These are phyloP conservation scores for Geranomyces michiganensis DNA, from an alignment of 192 early-diverging fungal species.

Conservation along the genomic window DNA sequence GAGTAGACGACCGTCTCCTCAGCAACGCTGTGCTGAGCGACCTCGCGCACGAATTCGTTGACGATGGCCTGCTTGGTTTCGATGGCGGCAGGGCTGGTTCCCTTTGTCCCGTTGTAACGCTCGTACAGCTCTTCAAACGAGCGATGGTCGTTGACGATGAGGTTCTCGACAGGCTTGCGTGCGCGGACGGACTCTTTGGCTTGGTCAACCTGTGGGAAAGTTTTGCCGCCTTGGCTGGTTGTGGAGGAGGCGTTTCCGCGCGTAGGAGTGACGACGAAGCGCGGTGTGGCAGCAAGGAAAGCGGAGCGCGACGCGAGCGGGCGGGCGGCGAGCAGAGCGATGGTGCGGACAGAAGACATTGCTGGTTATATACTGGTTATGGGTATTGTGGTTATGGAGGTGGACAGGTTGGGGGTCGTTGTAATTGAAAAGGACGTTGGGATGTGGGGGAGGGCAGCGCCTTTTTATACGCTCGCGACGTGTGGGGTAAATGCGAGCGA, in stretches of 20 bases:
- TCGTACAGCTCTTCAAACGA: conserved; percentile 30
- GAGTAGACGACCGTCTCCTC: conserved; percentile 29
- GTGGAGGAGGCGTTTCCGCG: background rate
- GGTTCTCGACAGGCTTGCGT: conserved; percentile 4
- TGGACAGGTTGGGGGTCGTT: too few relatives aligned
- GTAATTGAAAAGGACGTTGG: too few relatives aligned
- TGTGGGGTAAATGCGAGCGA: too few relatives aligned
- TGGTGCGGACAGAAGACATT: too few relatives aligned
- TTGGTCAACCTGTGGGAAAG: conserved; percentile 7
- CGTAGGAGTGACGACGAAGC: too few relatives aligned
- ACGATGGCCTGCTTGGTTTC: conserved; percentile 20
- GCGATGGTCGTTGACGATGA: conserved; percentile 27
- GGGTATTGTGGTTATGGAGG: too few relatives aligned
- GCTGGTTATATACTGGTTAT: too few relatives aligned
- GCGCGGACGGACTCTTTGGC: conserved; percentile 5
- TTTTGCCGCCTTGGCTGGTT: conserved; percentile 4
- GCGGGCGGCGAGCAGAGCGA: too few relatives aligned
- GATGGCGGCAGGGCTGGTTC: background rate
- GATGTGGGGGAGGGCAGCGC: too few relatives aligned
- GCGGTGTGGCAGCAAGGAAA: too few relatives aligned
- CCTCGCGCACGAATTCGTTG: conserved; percentile 29
- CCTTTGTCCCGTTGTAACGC: conserved; percentile 1
- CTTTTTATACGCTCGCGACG: too few relatives aligned
- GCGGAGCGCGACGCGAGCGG: too few relatives aligned
- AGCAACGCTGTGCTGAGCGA: conserved; percentile 22